A percentile compares a stretch with the other conserved stretches of the same genome.
Evolutionary conservation across 805 yeast genomes (phyloP).

Genomic region (Starmerella cellae): DNA sequence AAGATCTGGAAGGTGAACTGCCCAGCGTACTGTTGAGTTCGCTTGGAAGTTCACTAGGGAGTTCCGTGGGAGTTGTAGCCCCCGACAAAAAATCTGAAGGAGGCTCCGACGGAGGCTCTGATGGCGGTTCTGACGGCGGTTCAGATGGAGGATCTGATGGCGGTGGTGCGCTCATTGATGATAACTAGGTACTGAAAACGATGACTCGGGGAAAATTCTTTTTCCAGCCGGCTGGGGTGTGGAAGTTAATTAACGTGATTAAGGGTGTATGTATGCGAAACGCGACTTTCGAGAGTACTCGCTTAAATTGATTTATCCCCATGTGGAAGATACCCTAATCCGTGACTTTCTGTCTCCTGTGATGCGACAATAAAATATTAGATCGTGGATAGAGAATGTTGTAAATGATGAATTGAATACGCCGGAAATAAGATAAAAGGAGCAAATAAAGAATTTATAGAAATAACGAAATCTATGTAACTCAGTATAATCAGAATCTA

Average conservation of each 20-base stretch:
- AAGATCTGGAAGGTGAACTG: conserved; percentile 9
- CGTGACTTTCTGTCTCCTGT: conserved; percentile 2
- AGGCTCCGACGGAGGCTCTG: conserved; percentile 10
- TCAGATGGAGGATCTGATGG: conserved; percentile 1
- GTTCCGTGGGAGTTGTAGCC: conserved; percentile 4
- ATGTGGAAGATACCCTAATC: conserved; percentile 1
- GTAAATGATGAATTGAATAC: too few relatives aligned
- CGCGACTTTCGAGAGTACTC: background rate
- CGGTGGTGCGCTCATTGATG: too few relatives aligned
- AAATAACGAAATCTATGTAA: too few relatives aligned
- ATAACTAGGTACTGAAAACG: too few relatives aligned
- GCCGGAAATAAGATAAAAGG: too few relatives aligned
- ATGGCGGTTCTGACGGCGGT: conserved; percentile 9
- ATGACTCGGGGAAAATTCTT: background rate
- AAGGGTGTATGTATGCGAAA: background rate
- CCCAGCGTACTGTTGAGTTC: conserved; percentile 17
- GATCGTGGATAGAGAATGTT: too few relatives aligned
- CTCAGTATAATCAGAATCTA: too few relatives aligned
- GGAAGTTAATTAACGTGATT: background rate
- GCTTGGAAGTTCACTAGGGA: conserved; percentile 14
- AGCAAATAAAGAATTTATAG: too few relatives aligned
- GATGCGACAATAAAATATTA: background rate
- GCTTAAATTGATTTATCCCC: background rate
- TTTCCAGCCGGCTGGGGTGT: background rate
- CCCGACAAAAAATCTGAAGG: conserved; percentile 6